phyloP scores from a whole-genome alignment of 1,139 yeast species.

The Suhomyces choctaworum region DNA sequence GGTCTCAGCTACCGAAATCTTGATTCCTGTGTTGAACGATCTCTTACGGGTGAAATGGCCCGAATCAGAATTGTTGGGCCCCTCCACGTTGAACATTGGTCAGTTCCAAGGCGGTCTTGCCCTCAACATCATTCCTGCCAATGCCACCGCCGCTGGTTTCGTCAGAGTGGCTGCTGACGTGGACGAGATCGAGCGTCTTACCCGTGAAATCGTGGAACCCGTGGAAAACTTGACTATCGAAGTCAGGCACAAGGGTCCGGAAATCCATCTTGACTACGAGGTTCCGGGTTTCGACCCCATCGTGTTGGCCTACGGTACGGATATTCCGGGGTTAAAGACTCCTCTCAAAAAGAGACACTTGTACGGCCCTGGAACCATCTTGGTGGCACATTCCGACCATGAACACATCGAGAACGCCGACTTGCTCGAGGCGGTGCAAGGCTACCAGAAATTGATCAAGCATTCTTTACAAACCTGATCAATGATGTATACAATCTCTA shows the following conservation, averaged over 20 bases:
- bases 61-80: constrained; percentile 53
- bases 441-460: constrained; percentile 52
- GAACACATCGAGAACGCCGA: constrained; percentile 57
- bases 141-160: constrained; percentile 50
- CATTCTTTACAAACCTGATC: constrained; percentile 16
- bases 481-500: constrained; percentile 54
- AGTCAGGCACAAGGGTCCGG: constrained; percentile 29
- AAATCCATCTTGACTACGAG: constrained; percentile 51
- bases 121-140: constrained; percentile 63
- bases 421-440: constrained; percentile 53
- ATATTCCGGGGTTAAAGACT: constrained; percentile 54
- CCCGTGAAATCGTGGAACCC: constrained; percentile 35
- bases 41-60: constrained; percentile 46
- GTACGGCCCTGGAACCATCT: constrained; percentile 71
- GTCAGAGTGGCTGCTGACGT: constrained; percentile 57
- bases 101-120: constrained; percentile 59
- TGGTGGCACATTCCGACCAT: constrained; percentile 63
- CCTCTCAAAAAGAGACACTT: constrained; percentile 47
- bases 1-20: constrained; percentile 57
- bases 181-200: constrained; percentile 34
- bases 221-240: constrained; percentile 31
- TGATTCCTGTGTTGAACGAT: constrained; percentile 49
- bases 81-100: constrained; percentile 64
- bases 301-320: constrained; percentile 62
- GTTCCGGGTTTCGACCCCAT: constrained; percentile 65